These are phyloP conservation scores for Phytomonas serpens DNA, from an alignment of 208 protist genomes.

Conservation along the genomic window DNA sequence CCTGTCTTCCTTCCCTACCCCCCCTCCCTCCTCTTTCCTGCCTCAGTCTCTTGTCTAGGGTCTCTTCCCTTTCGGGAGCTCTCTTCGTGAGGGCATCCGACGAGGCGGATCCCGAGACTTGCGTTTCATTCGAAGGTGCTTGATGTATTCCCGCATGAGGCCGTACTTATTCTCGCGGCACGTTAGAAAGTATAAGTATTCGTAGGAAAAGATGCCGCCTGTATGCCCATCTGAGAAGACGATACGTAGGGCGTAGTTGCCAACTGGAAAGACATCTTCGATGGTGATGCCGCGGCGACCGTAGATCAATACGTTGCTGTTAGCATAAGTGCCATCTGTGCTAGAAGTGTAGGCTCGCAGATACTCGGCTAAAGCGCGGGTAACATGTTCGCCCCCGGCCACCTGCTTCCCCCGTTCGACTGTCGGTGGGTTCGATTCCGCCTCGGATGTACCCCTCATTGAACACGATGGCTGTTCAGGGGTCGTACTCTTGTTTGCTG, in stretches of 20 bases:
- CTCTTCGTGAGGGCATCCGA: conserved; percentile 18
- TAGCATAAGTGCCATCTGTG: conserved; percentile 59
- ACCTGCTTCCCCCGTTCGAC: not conserved
- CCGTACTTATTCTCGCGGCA: conserved; percentile 38
- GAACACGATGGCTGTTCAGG: not conserved
- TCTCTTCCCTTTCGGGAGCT: not conserved
- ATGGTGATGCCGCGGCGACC: conserved; percentile 77
- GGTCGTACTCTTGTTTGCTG: not conserved
- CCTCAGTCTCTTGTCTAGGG: not conserved
- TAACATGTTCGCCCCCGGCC: conserved; percentile 15
- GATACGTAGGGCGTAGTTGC: conserved; percentile 82
- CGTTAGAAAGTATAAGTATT: conserved; percentile 70
- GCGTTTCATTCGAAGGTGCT: conserved; percentile 28
- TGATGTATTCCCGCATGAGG: conserved; percentile 76
- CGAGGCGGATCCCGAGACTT: conserved; percentile 65
- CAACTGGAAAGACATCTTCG: conserved; percentile 56
- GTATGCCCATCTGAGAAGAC: conserved; percentile 79
- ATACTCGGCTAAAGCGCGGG: conserved; percentile 70
- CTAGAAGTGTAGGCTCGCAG: conserved; percentile 76
- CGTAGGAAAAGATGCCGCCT: conserved; percentile 81
- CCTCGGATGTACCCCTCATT: not conserved
- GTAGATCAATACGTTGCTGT: conserved; percentile 51
- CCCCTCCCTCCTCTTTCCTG: too few species aligned
- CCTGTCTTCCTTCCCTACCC: not conserved
- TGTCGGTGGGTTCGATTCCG: not conserved